phyloP scores from a whole-genome alignment of 345 rosid species.

The Gossypium anomalum region DNA sequence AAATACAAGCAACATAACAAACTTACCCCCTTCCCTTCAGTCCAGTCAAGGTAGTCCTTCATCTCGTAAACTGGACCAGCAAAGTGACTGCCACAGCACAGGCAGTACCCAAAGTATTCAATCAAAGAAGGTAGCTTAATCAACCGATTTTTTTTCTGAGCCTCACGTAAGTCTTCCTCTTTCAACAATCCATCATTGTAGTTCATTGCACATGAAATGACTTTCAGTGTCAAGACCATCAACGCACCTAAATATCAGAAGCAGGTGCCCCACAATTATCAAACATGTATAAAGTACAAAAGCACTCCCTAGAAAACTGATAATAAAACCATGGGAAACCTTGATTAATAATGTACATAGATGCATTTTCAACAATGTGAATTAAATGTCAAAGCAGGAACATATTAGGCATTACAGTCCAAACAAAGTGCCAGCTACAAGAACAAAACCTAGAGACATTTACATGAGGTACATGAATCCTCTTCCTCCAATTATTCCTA shows the following conservation, averaged over 20 bases:
- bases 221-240: slow-evolving; percentile 91
- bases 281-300: not conserved
- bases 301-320: not conserved
- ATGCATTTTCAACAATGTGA: not conserved
- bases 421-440: not conserved
- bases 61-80: slow-evolving; percentile 95
- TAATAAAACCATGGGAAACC: not conserved
- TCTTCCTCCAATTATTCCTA: not conserved
- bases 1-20: slow-evolving; percentile 14
- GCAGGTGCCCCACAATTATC: not conserved
- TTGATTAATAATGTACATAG: not conserved
- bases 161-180: slow-evolving; percentile 69
- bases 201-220: slow-evolving; percentile 83
- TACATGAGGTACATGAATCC: not conserved
- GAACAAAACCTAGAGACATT: not conserved
- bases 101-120: slow-evolving; percentile 87
- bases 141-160: slow-evolving; percentile 81
- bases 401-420: not conserved
- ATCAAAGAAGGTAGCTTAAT: slow-evolving; percentile 62
- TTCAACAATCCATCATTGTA: slow-evolving; percentile 77
- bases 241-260: slow-evolving; percentile 59
- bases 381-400: not conserved
- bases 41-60: slow-evolving; percentile 96
- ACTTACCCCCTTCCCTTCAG: slow-evolving; percentile 79
- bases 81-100: slow-evolving; percentile 92